A percentile compares a stretch with the other conserved stretches of the same genome.
phyloP scores from a whole-genome alignment of 331 rosid species.

The Telfairia occidentalis region DNA sequence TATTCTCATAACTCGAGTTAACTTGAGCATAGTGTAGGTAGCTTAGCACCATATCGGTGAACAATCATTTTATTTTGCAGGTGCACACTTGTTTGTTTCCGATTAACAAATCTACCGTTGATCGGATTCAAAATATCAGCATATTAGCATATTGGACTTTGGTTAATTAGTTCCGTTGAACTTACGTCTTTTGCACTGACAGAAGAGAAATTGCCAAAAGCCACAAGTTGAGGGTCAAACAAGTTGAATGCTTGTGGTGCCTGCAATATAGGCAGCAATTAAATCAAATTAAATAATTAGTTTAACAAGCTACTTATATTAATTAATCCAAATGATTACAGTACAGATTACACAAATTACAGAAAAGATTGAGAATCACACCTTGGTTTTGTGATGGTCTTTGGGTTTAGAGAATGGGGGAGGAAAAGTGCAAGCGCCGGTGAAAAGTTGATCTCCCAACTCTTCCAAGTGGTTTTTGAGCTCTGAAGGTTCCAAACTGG shows the following conservation, averaged over 20 bases:
- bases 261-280: conserved; percentile 34
- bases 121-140: too few species aligned
- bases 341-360: too few species aligned
- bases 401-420: conserved; percentile 37
- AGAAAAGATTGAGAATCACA: not conserved
- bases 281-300: not conserved
- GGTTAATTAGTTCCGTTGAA: not conserved
- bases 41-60: too few species aligned
- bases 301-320: too few species aligned
- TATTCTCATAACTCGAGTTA: too few species aligned
- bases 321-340: too few species aligned
- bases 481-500: conserved; percentile 46
- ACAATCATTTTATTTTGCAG: too few species aligned
- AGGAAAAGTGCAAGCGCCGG: conserved; percentile 58
- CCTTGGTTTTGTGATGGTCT: conserved; percentile 49
- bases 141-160: too few species aligned
- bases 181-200: conserved; percentile 65
- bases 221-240: conserved; percentile 43
- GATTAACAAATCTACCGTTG: too few species aligned
- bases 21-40: too few species aligned
- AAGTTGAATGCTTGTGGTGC: conserved; percentile 67
- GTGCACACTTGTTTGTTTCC: too few species aligned
- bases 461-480: conserved; percentile 60
- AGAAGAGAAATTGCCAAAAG: conserved; percentile 36
- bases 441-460: conserved; percentile 85